Base-by-base conservation (phyloP, 1,139 yeast genomes). In the Torulaspora pretoriensis region DNA sequence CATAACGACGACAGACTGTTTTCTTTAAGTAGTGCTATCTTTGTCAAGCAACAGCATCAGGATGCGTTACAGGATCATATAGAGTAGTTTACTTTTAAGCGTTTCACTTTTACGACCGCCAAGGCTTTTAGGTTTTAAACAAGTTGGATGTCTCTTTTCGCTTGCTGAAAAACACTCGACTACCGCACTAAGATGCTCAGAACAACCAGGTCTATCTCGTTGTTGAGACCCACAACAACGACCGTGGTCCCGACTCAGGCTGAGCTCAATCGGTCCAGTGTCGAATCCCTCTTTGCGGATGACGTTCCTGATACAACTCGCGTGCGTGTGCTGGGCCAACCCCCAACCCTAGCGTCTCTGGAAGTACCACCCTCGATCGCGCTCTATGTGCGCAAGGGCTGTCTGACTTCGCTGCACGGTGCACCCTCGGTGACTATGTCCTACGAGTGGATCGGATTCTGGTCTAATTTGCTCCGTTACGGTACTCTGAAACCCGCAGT, bases 1-100 rank as follows among this genome's bases (percentile, higher is more conserved):
- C 77, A 80, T 0, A 95, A 88, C 52, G 86, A 83, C 34, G 97
- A 90, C 59, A 80, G 96, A 40, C 77, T 90, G 6, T 90, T 90
- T 68, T 84, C 95, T 35, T 68, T 87, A 61, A 82, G 95, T 49
- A 83, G 94, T 2, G 80, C 84, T 1, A 78, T 81, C 22, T 87
- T 80, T 57, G 78, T 83, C 40, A 81, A 82, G 62, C 78, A 77
- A 42, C 65, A 79, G 50, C 77, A 73, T 54, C 63, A 46, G 35
- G 49, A 46, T 19, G 47, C 36, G 22, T 38, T 33, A 25, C 46
- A 43, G 27, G 46, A 43, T 14, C 43, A 43, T 24, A 10, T 38
- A 25, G 41, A 36, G 33, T 36, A 36, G 28, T 12, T 26, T 22
- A 12, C 31, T 36, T 36, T 27, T 27, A 25, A 27, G 26, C 23